A percentile compares a stretch with the other conserved stretches of the same genome.
phyloP scores from a whole-genome alignment of 108 stramenopile genomes.

The Nitzschia inconspicua region DNA sequence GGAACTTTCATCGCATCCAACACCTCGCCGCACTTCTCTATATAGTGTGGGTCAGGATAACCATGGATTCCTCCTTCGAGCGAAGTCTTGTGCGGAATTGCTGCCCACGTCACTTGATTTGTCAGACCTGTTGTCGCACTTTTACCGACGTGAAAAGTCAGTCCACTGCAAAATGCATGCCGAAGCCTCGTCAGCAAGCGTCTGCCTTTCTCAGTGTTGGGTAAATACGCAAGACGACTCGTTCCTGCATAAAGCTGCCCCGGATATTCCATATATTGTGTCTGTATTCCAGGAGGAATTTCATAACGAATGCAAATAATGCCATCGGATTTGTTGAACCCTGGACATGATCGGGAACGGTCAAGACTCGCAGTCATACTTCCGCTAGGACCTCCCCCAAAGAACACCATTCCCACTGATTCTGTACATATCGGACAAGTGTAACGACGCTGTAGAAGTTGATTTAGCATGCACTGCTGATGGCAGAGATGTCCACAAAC shows the following conservation, averaged over 20 bases:
- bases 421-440: too few species aligned
- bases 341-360: neutral
- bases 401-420: too few species aligned
- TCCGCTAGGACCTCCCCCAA: neutral
- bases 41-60: constrained; percentile 47
- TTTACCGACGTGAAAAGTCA: constrained; percentile 51
- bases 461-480: too few species aligned
- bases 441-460: too few species aligned
- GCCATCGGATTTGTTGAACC: neutral
- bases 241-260: constrained; percentile 21
- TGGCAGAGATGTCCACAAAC: too few species aligned
- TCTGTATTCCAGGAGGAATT: constrained; percentile 37
- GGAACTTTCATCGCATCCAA: constrained; percentile 47
- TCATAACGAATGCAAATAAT: constrained; percentile 21
- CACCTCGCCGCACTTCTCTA: constrained; percentile 39
- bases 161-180: constrained; percentile 47
- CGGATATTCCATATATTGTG: constrained; percentile 36
- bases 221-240: constrained; percentile 26
- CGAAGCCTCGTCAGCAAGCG: constrained; percentile 39
- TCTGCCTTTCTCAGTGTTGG: constrained; percentile 18
- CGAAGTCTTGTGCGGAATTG: constrained; percentile 59
- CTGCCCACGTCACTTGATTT: constrained; percentile 41
- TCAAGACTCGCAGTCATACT: neutral
- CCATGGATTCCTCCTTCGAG: constrained; percentile 31
- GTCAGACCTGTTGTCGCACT: constrained; percentile 33